Percentiles rank a stretch among this genome's conserved stretches.
Conservation (phyloP, 768 basidiomycete species). For the Trametes elegans region DNA sequence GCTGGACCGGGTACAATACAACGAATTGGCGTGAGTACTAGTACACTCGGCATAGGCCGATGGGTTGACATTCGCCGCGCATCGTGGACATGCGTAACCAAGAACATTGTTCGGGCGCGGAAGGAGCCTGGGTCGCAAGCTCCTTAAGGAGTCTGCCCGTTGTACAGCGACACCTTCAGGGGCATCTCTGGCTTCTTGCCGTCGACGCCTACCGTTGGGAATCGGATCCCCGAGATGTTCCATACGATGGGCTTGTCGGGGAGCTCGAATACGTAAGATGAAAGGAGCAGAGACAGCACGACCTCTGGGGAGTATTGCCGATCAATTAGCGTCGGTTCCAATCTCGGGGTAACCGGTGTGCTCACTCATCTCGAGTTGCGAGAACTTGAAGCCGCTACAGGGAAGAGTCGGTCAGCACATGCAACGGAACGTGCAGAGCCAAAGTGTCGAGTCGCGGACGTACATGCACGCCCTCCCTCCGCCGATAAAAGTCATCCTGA, state of each 20-base stretch:
- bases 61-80: too few relatives aligned
- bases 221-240: slow-evolving; percentile 30
- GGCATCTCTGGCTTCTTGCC: slow-evolving; percentile 26
- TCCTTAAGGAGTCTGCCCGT: neutral
- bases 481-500: slow-evolving; percentile 33
- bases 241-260: slow-evolving; percentile 28
- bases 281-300: slow-evolving; percentile 27
- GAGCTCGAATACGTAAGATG: slow-evolving; percentile 27
- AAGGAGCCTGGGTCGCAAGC: too few relatives aligned
- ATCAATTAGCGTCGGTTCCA: neutral
- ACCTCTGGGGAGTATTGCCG: slow-evolving; percentile 26
- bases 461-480: slow-evolving; percentile 32
- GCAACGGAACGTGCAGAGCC: slow-evolving; percentile 21
- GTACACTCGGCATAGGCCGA: slow-evolving; percentile 16
- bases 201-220: slow-evolving; percentile 25
- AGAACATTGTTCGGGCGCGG: too few relatives aligned
- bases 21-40: neutral
- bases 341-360: neutral
- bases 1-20: neutral
- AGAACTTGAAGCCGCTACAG: slow-evolving; percentile 24
- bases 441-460: neutral
- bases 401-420: neutral
- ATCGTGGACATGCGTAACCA: too few relatives aligned
- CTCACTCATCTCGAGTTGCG: slow-evolving; percentile 25
- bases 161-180: slow-evolving; percentile 20